phyloP scores from a whole-genome alignment of 2,329 filamentous ascomycete species.

The Dendryphion nanum region DNA sequence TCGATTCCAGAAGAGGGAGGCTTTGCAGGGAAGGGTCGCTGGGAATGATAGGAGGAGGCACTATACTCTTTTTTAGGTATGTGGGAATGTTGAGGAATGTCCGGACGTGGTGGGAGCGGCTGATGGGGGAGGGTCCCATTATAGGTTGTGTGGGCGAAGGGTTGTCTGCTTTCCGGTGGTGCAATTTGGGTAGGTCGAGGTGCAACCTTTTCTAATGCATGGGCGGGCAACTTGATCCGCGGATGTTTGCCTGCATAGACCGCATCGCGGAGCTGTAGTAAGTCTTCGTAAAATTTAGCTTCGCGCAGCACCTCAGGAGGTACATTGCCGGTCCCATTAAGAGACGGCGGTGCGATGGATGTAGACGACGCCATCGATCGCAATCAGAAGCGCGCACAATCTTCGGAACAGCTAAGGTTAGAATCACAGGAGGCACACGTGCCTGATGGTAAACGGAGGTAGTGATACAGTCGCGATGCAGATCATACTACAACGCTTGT shows the following conservation, averaged over 20 bases:
- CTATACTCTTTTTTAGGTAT: constrained; percentile 22
- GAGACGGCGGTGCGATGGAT: constrained; percentile 13
- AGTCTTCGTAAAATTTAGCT: constrained; percentile 65
- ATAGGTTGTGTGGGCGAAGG: constrained; percentile 29
- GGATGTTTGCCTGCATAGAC: constrained; percentile 75
- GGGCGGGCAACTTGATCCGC: constrained; percentile 57
- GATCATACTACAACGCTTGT: too few species aligned
- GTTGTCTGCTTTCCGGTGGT: constrained; percentile 14
- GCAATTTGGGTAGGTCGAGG: constrained; percentile 26
- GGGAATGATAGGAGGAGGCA: constrained; percentile 19
- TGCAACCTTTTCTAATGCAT: constrained; percentile 48
- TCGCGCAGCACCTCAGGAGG: constrained; percentile 42
- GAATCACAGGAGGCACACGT: not conserved
- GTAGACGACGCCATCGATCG: not conserved
- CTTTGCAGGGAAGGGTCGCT: constrained; percentile 37
- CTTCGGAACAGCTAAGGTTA: not conserved
- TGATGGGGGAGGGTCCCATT: constrained; percentile 24
- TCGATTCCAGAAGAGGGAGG: constrained; percentile 68
- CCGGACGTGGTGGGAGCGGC: constrained; percentile 28
- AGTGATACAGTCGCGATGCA: too few species aligned
- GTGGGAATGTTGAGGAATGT: constrained; percentile 23
- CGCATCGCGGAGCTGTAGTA: constrained; percentile 76
- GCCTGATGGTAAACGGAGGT: too few species aligned
- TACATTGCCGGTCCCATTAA: constrained; percentile 36
- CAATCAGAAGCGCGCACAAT: not conserved